These are phyloP conservation scores for Sordariomycetes sp. DNA, from an alignment of 2,329 filamentous ascomycete genomes.

Conservation along the genomic window DNA sequence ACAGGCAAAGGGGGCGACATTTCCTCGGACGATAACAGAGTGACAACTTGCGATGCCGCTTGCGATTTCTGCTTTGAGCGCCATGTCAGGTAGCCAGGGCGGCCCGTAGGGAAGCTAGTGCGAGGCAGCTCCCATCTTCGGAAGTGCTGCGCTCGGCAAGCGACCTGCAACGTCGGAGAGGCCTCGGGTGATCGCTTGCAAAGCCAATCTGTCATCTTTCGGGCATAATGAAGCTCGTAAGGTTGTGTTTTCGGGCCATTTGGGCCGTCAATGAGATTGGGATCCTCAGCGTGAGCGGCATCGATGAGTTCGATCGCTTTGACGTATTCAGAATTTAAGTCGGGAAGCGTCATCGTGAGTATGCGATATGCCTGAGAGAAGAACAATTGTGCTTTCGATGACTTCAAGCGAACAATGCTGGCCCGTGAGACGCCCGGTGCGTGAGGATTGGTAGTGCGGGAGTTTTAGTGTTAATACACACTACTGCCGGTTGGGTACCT, in stretches of 20 bases:
- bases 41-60: constrained; percentile 41
- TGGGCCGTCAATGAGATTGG: constrained; percentile 27
- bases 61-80: constrained; percentile 65
- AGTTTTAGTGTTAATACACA: too few relatives aligned
- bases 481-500: too few relatives aligned
- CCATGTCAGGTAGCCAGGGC: constrained; percentile 73
- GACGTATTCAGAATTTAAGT: constrained; percentile 29
- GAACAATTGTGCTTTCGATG: too few relatives aligned
- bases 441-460: too few relatives aligned
- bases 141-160: constrained; percentile 79
- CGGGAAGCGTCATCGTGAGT: constrained; percentile 10
- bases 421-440: too few relatives aligned
- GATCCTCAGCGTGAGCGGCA: constrained; percentile 39
- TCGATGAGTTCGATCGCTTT: constrained; percentile 62
- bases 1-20: constrained; percentile 27
- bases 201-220: constrained; percentile 71
- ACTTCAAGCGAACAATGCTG: too few relatives aligned
- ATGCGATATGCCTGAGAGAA: too few relatives aligned
- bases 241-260: constrained; percentile 39
- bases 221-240: constrained; percentile 77
- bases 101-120: constrained; percentile 62
- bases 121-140: constrained; percentile 78
- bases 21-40: constrained; percentile 33
- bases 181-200: constrained; percentile 48
- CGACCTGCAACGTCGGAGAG: constrained; percentile 59